Evolutionary conservation across 169 alveolate species (phyloP).

Genomic region (Eimeria necatrix): DNA sequence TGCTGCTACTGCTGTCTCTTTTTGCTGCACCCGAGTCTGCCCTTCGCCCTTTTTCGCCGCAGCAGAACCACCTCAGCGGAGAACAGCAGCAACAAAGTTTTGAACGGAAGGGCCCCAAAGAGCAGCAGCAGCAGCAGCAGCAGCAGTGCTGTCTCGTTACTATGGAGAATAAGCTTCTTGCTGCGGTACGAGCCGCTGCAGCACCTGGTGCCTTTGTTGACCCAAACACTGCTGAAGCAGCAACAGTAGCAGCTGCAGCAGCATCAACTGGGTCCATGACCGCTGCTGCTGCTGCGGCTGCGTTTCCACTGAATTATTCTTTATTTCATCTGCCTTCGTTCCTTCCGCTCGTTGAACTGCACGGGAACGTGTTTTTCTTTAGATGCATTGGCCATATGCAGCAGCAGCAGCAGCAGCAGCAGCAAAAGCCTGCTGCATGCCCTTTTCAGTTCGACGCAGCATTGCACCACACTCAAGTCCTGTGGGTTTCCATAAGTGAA

Average conservation of each 20-base stretch:
- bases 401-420: conserved; percentile 69
- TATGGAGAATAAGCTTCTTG: background rate
- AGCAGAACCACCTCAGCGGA: conserved; percentile 22
- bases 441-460: conserved; percentile 39
- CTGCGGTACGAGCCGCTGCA: background rate
- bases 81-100: background rate
- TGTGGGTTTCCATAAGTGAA: background rate
- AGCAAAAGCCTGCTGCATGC: background rate
- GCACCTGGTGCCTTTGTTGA: background rate
- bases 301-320: conserved; percentile 16
- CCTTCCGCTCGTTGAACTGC: conserved; percentile 15
- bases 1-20: conserved; percentile 24
- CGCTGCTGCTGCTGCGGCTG: conserved; percentile 27
- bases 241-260: background rate
- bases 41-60: background rate
- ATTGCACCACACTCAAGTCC: conserved; percentile 28
- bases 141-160: background rate
- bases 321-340: conserved; percentile 26
- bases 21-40: conserved; percentile 14
- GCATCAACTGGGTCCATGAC: background rate
- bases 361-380: conserved; percentile 60
- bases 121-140: conserved; percentile 9
- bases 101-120: background rate
- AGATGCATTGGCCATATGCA: conserved; percentile 6
- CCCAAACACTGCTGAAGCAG: background rate